A percentile compares a stretch with the other conserved stretches of the same genome.
These are phyloP conservation scores for Fraxinus albicans DNA, from an alignment of 305 asterid species.

Conservation along the genomic window DNA sequence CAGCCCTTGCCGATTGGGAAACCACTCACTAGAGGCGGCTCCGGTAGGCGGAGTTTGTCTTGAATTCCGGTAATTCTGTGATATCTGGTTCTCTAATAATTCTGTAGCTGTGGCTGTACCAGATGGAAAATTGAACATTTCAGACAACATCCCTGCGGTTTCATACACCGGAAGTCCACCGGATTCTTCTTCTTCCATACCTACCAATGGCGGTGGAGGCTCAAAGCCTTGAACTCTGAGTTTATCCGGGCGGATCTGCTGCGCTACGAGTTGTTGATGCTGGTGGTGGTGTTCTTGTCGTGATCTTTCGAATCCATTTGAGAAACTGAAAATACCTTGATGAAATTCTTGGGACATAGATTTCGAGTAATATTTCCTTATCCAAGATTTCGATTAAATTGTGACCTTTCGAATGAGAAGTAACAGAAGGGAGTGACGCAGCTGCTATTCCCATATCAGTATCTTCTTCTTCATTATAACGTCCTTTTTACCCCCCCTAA, in stretches of 20 bases:
- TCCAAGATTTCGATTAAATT: constrained; percentile 24
- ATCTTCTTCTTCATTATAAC: constrained; percentile 43
- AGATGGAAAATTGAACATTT: constrained; percentile 75
- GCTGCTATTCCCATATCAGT: constrained; percentile 59
- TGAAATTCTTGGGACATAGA: constrained; percentile 93
- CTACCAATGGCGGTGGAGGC: constrained; percentile 51
- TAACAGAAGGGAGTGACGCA: constrained; percentile 36
- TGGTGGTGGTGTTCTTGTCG: constrained; percentile 57
- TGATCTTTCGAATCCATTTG: constrained; percentile 90
- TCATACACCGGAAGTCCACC: constrained; percentile 64
- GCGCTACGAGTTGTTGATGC: constrained; percentile 65
- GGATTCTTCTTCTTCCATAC: constrained; percentile 49
- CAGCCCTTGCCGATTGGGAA: constrained; percentile 48
- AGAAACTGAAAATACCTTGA: constrained; percentile 70
- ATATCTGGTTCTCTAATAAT: constrained; percentile 54
- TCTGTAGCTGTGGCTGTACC: constrained; percentile 48
- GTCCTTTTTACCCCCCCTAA: constrained; percentile 15
- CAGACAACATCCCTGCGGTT: constrained; percentile 77
- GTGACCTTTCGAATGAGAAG: constrained; percentile 33
- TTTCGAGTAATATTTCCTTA: constrained; percentile 27
- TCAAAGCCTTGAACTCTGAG: constrained; percentile 71
- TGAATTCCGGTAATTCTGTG: constrained; percentile 50
- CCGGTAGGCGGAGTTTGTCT: constrained; percentile 32
- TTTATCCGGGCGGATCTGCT: constrained; percentile 91
- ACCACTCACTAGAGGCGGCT: constrained; percentile 48